A percentile compares a stretch with the other conserved stretches of the same genome.
Conservation (phyloP, 202 grass and related monocot species). For the Cymbopogon flexuosus region DNA sequence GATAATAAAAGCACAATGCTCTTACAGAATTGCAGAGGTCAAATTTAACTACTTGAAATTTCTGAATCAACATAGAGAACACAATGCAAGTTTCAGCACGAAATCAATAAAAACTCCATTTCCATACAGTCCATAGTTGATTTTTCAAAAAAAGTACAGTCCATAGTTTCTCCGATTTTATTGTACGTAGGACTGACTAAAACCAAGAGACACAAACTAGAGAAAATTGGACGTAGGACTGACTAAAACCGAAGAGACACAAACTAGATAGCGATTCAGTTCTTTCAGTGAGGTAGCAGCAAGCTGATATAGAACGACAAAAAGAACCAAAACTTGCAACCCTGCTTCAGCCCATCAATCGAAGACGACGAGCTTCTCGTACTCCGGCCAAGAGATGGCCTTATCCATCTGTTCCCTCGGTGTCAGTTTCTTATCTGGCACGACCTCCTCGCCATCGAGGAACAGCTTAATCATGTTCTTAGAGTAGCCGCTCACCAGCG, state of each 20-base stretch:
- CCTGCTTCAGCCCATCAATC: constrained; percentile 34
- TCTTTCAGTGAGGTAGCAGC: background rate
- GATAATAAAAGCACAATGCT: background rate
- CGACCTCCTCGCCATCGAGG: constrained; percentile 37
- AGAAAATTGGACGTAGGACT: too few relatives aligned
- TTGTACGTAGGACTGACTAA: background rate
- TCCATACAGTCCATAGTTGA: background rate
- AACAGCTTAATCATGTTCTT: constrained; percentile 81
- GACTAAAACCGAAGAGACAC: too few relatives aligned
- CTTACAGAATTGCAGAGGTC: background rate
- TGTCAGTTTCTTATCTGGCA: background rate
- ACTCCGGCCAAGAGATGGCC: constrained; percentile 49
- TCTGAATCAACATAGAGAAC: background rate
- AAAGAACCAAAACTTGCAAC: background rate
- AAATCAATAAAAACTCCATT: background rate
- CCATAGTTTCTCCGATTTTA: background rate
- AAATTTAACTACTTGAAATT: background rate
- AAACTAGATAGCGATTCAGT: background rate
- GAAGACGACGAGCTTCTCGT: constrained; percentile 50
- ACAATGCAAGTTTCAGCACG: background rate
- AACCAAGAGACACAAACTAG: too few relatives aligned
- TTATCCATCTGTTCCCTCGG: constrained; percentile 57
- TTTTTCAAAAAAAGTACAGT: background rate
- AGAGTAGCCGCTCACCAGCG: constrained; percentile 69
- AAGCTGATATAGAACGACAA: background rate